These are phyloP conservation scores for Choricystis sp. DNA, from an alignment of 139 green algal species.

Conservation along the genomic window DNA sequence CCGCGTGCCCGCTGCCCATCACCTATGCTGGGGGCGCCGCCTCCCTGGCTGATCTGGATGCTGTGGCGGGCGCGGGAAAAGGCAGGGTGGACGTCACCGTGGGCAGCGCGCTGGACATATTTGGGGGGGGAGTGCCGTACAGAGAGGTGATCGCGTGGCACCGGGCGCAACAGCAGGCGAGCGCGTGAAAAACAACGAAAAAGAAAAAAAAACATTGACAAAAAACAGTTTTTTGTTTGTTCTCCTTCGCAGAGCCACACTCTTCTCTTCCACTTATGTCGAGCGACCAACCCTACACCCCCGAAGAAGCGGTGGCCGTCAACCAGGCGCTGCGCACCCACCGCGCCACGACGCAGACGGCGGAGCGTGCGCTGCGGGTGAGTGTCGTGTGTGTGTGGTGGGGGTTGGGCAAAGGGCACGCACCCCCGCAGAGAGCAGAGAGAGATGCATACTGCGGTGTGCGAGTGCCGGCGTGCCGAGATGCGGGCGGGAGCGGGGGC, in stretches of 20 bases:
- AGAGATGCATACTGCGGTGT: no score
- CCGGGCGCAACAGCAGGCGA: conserved; percentile 15
- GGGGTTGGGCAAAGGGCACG: no score
- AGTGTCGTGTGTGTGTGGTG: background rate
- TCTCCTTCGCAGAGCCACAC: no score
- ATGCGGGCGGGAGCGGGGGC: no score
- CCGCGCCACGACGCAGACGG: background rate
- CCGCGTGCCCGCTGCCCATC: conserved; percentile 51
- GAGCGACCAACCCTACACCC: background rate
- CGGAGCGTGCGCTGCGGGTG: background rate
- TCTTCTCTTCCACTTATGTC: no score
- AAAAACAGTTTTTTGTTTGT: no score
- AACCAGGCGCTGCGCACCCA: background rate
- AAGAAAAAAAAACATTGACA: background rate
- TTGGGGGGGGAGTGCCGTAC: conserved; percentile 81
- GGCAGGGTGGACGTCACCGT: conserved; percentile 90
- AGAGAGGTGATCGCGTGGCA: conserved; percentile 86
- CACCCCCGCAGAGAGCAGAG: no score
- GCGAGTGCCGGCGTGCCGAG: no score
- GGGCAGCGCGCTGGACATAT: conserved; percentile 92
- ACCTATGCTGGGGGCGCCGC: conserved; percentile 90
- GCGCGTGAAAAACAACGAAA: background rate
- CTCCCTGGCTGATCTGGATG: conserved; percentile 71
- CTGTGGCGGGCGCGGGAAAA: conserved; percentile 34
- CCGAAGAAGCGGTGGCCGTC: background rate